Base-by-base conservation (phyloP, 169 alveolate genomes). In the Fabrea salina region DNA sequence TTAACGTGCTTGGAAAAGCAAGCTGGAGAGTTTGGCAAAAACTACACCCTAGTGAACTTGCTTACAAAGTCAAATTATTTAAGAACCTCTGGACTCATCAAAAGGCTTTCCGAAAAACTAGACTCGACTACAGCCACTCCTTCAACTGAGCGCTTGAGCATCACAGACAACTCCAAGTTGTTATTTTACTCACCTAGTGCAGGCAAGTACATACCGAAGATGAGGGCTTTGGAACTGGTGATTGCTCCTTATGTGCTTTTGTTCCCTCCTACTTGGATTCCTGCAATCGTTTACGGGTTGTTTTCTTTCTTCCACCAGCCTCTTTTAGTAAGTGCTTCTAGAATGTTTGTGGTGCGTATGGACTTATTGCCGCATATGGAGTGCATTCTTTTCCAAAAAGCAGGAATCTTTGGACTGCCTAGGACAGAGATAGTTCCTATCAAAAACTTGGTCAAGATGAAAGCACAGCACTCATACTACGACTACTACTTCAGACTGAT, bases 341-440 rank as follows among this genome's bases (percentile, higher is more conserved):
- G 78, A 4, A 8, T 19, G 39, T 37, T 43, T 11, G 78, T 67
- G n/a, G 59, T 44, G 6, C 39, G 78, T 41, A 43, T 43, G 61
- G 78, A 67, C 59, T 27, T 67, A 2, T 13, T 67, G 7, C 78
- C 78, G 6, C 61, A 67, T 67, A 40, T 44, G 1, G 78, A 67
- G 27, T 32, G n/a, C 8, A 19, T 67, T 11, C 16, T n/a, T 16
- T 0, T 67, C 2, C 59, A 67, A 19, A 67, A 67, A 30, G 78
- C 44, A 11, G 78, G 78, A 37, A 8, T 43, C n/a, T 41, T 43
- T 37, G 78, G 78, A 25, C 16, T 43, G 25, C 8, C 78, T n/a
- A 67, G 78, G 37, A 13, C 41, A 11, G 78, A 67, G 33, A 11
- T 67, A n/a, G 78, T 67, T 44, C 59, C 56, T n/a, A 43, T 67